These are phyloP conservation scores for Scutellaria baicalensis DNA, from an alignment of 257 asterid species.

Conservation along the genomic window DNA sequence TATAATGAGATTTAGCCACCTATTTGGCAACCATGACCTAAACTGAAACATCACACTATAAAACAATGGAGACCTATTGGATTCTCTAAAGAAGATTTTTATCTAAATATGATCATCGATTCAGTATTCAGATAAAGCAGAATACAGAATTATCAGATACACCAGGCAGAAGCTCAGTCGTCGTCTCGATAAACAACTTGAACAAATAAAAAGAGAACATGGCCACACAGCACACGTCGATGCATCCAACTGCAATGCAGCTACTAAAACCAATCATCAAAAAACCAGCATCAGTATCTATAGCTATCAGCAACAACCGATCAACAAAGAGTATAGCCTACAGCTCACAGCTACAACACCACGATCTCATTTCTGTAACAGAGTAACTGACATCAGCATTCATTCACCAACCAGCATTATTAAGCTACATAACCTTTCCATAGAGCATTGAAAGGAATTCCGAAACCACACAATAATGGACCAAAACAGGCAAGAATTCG, in stretches of 20 bases:
- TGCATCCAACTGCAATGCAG: constrained; percentile 42
- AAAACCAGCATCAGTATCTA: constrained; percentile 36
- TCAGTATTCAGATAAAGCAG: no score
- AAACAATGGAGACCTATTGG: no score
- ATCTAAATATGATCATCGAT: no score
- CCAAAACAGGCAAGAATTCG: not conserved
- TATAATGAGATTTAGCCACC: no score
- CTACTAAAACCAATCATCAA: constrained; percentile 36
- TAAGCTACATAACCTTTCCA: not conserved
- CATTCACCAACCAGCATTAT: not conserved
- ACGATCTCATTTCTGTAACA: constrained; percentile 47
- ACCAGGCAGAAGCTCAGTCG: not conserved
- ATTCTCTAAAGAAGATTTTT: no score
- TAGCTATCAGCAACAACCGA: constrained; percentile 38
- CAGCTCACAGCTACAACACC: constrained; percentile 40
- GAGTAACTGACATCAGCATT: constrained; percentile 31
- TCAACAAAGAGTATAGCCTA: constrained; percentile 32
- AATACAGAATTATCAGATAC: not conserved
- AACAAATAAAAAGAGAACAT: not conserved
- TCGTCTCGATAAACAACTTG: no score
- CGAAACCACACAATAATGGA: not conserved
- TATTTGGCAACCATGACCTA: no score
- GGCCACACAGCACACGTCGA: not conserved
- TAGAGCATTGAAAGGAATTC: not conserved
- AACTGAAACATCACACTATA: no score